Conservation (phyloP, 352 stramenopile genomes). For the Elongisporangium undulatum region DNA sequence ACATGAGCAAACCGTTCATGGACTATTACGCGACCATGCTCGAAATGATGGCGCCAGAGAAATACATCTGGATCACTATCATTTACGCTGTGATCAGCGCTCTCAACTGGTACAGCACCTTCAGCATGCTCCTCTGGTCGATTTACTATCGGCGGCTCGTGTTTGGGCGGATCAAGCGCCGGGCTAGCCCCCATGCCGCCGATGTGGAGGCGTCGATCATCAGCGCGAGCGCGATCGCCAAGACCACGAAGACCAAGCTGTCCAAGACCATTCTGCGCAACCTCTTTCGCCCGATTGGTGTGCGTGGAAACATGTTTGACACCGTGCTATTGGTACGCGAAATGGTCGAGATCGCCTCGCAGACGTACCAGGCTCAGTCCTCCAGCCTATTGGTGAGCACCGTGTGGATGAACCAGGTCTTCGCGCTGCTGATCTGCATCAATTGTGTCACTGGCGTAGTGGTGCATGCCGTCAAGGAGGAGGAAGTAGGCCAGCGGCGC, state of each 20-base stretch:
- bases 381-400: constrained; percentile 26
- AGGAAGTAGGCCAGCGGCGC: constrained; percentile 15
- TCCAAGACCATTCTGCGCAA: constrained; percentile 11
- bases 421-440: constrained; percentile 22
- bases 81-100: constrained; percentile 20
- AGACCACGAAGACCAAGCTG: constrained; percentile 1
- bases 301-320: constrained; percentile 21
- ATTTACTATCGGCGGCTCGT: constrained; percentile 20
- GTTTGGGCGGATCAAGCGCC: constrained; percentile 9
- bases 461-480: constrained; percentile 16
- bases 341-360: constrained; percentile 19
- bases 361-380: constrained; percentile 21
- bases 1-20: constrained; percentile 20
- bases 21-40: constrained; percentile 22
- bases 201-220: not conserved
- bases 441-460: constrained; percentile 24
- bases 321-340: constrained; percentile 16
- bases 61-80: constrained; percentile 13
- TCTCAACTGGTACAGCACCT: constrained; percentile 18
- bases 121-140: constrained; percentile 22
- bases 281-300: constrained; percentile 11
- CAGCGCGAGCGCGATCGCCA: not conserved
- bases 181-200: not conserved
- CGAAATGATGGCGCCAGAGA: constrained; percentile 25
- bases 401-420: constrained; percentile 29